Conservation (phyloP, 1,284 basidiomycete genomes). For the Cerioporus squamosus region DNA sequence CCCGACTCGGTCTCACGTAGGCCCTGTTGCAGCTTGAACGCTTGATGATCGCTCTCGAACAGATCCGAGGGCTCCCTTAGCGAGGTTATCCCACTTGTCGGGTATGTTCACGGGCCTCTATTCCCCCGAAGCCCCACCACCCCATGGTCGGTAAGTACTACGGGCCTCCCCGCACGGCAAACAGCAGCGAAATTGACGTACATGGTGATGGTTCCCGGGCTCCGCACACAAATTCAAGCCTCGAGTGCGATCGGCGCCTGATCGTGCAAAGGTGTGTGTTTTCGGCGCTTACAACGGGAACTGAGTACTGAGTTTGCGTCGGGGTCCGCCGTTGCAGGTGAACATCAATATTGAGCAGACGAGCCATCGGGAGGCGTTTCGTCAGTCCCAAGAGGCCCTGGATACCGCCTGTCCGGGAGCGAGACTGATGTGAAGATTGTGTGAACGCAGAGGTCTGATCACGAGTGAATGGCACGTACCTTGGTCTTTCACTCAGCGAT, state of each 20-base stretch:
- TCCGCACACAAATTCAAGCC: not conserved
- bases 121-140: not conserved
- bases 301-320: not conserved
- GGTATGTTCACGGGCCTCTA: constrained; percentile 8
- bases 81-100: constrained; percentile 8
- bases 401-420: not conserved
- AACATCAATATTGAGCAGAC: constrained; percentile 13
- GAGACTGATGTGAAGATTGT: not conserved
- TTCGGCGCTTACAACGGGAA: not conserved
- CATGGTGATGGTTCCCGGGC: not conserved
- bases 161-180: not conserved
- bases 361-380: constrained; percentile 8
- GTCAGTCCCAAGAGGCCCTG: not conserved
- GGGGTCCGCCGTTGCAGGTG: constrained; percentile 9
- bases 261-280: not conserved
- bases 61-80: constrained; percentile 4
- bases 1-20: not conserved
- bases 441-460: not conserved
- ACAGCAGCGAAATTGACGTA: constrained; percentile 5
- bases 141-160: constrained; percentile 11
- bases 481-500: not conserved
- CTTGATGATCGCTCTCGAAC: constrained; percentile 8
- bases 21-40: constrained; percentile 9
- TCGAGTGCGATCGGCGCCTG: not conserved
- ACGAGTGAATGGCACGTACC: not conserved